A percentile compares a stretch with the other conserved stretches of the same genome.
These are phyloP conservation scores for Phlyctochytrium bullatum DNA, from an alignment of 192 early-diverging fungal genomes.

Conservation along the genomic window DNA sequence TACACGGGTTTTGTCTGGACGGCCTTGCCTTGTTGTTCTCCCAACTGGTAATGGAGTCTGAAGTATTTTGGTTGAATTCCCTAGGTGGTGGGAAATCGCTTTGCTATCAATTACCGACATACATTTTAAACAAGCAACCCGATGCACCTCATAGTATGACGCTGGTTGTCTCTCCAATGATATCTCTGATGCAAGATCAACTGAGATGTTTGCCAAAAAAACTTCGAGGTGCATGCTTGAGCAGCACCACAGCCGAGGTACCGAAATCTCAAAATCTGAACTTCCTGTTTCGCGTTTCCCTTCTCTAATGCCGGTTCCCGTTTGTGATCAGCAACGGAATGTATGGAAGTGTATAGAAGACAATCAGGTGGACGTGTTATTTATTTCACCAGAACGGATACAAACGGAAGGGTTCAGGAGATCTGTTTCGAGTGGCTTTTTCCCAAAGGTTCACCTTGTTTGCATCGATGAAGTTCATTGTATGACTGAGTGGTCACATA, in stretches of 20 bases:
- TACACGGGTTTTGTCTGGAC: constrained; percentile 20
- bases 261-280: too few relatives aligned
- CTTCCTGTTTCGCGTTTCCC: background rate
- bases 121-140: constrained; percentile 39
- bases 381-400: constrained; percentile 72
- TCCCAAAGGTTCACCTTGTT: constrained; percentile 57
- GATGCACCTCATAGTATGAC: constrained; percentile 24
- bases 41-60: constrained; percentile 32
- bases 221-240: constrained; percentile 62
- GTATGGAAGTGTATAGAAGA: constrained; percentile 28
- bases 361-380: constrained; percentile 65
- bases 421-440: constrained; percentile 40
- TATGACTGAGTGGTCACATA: constrained; percentile 82
- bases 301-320: too few relatives aligned
- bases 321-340: too few relatives aligned
- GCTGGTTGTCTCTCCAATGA: constrained; percentile 75
- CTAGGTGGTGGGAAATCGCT: constrained; percentile 70
- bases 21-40: constrained; percentile 31
- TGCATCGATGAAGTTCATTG: constrained; percentile 86
- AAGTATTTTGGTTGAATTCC: constrained; percentile 2
- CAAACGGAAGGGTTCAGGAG: constrained; percentile 58
- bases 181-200: constrained; percentile 86
- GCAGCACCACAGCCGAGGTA: constrained; percentile 31
- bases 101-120: constrained; percentile 72
- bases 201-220: constrained; percentile 59